phyloP scores from a whole-genome alignment of 345 rosid genomes.

The Aquilaria sinensis region DNA sequence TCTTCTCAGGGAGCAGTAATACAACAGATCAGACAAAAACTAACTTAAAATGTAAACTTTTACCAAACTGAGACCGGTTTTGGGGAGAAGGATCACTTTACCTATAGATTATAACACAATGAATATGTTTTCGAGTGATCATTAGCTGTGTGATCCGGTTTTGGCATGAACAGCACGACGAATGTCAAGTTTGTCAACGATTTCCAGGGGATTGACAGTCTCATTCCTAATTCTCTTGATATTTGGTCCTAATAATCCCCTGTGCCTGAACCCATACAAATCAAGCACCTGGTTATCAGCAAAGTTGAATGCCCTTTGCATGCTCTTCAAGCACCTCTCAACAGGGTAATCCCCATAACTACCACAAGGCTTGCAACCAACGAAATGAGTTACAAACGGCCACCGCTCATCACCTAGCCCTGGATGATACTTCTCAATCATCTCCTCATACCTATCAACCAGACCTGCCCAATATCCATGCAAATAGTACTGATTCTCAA shows the following conservation, averaged over 20 bases:
- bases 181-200: conserved; percentile 71
- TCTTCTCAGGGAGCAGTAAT: conserved; percentile 21
- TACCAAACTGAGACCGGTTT: conserved; percentile 23
- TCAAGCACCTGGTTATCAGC: conserved; percentile 92
- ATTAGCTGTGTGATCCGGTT: conserved; percentile 32
- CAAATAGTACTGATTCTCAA: conserved; percentile 88
- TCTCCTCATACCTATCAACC: conserved; percentile 91
- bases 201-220: conserved; percentile 59
- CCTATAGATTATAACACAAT: conserved; percentile 37
- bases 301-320: conserved; percentile 95
- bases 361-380: conserved; percentile 96
- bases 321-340: conserved; percentile 77
- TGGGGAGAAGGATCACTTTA: conserved; percentile 24
- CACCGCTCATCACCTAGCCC: conserved; percentile 96
- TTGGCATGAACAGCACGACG: conserved; percentile 36
- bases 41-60: conserved; percentile 17
- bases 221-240: conserved; percentile 85
- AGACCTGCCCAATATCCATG: conserved; percentile 95
- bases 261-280: conserved; percentile 81
- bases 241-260: conserved; percentile 92
- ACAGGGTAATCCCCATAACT: conserved; percentile 95
- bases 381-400: conserved; percentile 94
- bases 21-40: conserved; percentile 19
- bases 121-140: conserved; percentile 11
- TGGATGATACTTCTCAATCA: conserved; percentile 91